A percentile compares a stretch with the other conserved stretches of the same genome.
These are phyloP conservation scores for Lactarius quietus DNA, from an alignment of 768 basidiomycete species.

Conservation along the genomic window DNA sequence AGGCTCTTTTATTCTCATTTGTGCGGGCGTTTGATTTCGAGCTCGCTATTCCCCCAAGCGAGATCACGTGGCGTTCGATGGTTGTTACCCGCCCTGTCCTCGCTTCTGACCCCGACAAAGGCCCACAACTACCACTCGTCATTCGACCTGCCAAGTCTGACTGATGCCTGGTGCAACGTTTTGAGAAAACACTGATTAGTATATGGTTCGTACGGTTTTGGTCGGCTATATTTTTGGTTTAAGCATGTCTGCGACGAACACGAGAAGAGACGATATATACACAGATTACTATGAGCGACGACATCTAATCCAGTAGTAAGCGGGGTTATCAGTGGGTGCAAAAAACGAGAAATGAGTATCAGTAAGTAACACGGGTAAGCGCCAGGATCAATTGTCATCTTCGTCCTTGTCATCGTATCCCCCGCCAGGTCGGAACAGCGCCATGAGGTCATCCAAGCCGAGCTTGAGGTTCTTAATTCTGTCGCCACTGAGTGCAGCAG, in stretches of 20 bases:
- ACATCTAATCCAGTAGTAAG: neutral
- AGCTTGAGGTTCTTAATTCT: slow-evolving; percentile 83
- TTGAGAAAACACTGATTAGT: neutral
- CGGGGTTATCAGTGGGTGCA: neutral
- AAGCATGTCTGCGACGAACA: no score
- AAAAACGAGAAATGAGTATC: neutral
- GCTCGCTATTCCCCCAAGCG: slow-evolving; percentile 12
- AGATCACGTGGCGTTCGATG: slow-evolving; percentile 13
- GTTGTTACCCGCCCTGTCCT: slow-evolving; percentile 24
- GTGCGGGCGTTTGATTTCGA: slow-evolving; percentile 30
- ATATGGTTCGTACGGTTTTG: neutral
- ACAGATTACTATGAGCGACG: neutral
- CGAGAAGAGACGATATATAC: neutral
- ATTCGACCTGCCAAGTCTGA: slow-evolving; percentile 15
- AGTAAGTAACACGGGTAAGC: neutral
- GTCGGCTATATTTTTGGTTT: neutral
- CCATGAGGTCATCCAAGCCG: slow-evolving; percentile 81
- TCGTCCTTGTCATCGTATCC: slow-evolving; percentile 44
- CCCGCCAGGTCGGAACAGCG: slow-evolving; percentile 61
- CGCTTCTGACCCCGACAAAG: slow-evolving; percentile 2
- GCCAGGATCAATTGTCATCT: slow-evolving; percentile 32
- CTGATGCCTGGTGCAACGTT: neutral
- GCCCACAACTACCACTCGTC: slow-evolving; percentile 24
- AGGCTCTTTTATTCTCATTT: slow-evolving; percentile 28
- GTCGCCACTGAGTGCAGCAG: slow-evolving; percentile 83